Base-by-base conservation (phyloP, 192 early-diverging fungal genomes). In the Fimicolochytrium jonesii region DNA sequence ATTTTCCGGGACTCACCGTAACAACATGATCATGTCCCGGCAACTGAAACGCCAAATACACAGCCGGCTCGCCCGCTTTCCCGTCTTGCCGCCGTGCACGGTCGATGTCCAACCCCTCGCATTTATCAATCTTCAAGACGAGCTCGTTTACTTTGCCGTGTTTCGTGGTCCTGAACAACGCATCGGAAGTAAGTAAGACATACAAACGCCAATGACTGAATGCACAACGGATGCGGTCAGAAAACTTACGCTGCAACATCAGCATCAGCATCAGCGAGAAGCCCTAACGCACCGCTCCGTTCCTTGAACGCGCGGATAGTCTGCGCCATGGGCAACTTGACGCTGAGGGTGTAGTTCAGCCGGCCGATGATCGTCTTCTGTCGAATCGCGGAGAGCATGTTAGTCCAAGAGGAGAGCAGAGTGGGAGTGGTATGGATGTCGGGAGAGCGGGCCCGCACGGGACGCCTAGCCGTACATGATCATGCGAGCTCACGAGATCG, bases 301-400 rank as follows among this genome's bases (percentile, higher is more conserved):
- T 83, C 81, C 51, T 82, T 76, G 59, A 72, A 81, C 3, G 79
- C 68, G 20, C 71, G 62, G 25, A 83, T 70, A 0, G 81, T 66
- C 56, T 78, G 76, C 11, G 71, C 54, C 74, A 84, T 84, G 9
- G 82, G 78, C n/a, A 84, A 18, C 3, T 43, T 43, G 2, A 71
- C 67, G 11, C 66, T 13, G 17, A 84, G 41, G 3, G 73, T 68
- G 64, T 81, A 83, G 43, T 83, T 74, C 7, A 83, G 17, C 41
- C 73, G 72, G 4, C 81, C 81, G n/a, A 83, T 41, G n/a, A 82
- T 42, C 17, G 73, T 75, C 35, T 57, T 67, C 49, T 67, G 47
- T 23, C 31, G 31, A 60, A 54, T 3, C 26, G 30, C 25, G 13
- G n/a, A 35, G 4, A 61, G 6, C 17, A 20, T 1, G 54, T 0